Conservation (phyloP, 441 rosid genomes). For the Syzygium malaccense region DNA sequence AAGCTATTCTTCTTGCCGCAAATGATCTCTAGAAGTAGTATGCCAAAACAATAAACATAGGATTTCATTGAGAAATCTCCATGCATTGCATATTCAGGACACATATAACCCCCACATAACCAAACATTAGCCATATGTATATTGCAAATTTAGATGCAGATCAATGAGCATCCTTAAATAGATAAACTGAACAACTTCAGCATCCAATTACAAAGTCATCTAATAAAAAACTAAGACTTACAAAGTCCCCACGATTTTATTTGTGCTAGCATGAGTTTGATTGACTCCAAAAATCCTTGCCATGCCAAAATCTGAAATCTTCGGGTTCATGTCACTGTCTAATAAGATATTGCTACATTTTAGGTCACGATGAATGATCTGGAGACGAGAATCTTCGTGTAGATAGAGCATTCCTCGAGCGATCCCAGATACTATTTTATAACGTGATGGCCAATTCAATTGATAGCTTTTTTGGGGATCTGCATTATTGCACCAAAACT, state of each 20-base stretch:
- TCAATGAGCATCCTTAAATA: background rate
- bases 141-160: rapidly evolving
- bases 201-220: background rate
- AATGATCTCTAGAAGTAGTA: background rate
- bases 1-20: background rate
- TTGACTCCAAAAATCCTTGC: background rate
- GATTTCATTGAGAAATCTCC: background rate
- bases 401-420: background rate
- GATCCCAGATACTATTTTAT: background rate
- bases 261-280: background rate
- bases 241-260: background rate
- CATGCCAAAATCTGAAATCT: background rate
- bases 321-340: background rate
- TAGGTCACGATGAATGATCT: background rate
- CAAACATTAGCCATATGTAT: background rate
- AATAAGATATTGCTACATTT: background rate
- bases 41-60: background rate
- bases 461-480: background rate
- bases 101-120: background rate
- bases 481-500: background rate
- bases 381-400: background rate
- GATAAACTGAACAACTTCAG: background rate
- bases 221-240: background rate
- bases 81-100: background rate
- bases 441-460: background rate